These are phyloP conservation scores for Wickerhamiella hasegawae DNA, from an alignment of 805 yeast genomes.

Conservation along the genomic window DNA sequence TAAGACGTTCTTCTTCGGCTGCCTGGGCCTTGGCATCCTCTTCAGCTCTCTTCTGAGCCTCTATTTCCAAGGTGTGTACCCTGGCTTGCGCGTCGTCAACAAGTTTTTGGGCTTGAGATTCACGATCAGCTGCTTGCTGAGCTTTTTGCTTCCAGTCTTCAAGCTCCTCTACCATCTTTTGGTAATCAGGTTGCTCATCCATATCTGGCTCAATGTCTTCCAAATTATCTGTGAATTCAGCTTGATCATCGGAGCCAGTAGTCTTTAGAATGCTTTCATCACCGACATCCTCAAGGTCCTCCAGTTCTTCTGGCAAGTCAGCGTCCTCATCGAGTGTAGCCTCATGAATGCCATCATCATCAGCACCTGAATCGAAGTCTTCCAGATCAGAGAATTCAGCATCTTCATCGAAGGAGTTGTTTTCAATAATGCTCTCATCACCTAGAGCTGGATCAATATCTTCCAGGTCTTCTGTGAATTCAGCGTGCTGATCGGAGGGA, in stretches of 20 bases:
- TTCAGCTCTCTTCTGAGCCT: not conserved
- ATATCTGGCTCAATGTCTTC: not conserved
- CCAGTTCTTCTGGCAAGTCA: not conserved
- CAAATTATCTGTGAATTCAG: not conserved
- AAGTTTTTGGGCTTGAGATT: not conserved
- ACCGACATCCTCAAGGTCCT: too few relatives aligned
- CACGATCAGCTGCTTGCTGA: not conserved
- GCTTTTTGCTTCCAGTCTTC: too few relatives aligned
- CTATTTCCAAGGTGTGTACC: too few relatives aligned
- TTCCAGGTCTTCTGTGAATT: not conserved
- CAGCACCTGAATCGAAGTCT: too few relatives aligned
- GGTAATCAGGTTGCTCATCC: too few relatives aligned
- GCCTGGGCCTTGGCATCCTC: not conserved
- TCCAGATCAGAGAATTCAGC: too few relatives aligned
- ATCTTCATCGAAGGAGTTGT: too few relatives aligned
- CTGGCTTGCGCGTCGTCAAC: too few relatives aligned
- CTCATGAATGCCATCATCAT: not conserved
- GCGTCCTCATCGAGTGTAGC: not conserved
- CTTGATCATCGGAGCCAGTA: too few relatives aligned
- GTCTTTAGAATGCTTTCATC: too few relatives aligned
- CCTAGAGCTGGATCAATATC: not conserved
- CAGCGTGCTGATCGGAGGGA: not conserved
- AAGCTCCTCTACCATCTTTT: too few relatives aligned
- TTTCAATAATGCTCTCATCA: too few relatives aligned
- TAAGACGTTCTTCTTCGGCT: not conserved